Evolutionary conservation across 805 yeast genomes (phyloP).

Genomic region (Pichia manshurica): DNA sequence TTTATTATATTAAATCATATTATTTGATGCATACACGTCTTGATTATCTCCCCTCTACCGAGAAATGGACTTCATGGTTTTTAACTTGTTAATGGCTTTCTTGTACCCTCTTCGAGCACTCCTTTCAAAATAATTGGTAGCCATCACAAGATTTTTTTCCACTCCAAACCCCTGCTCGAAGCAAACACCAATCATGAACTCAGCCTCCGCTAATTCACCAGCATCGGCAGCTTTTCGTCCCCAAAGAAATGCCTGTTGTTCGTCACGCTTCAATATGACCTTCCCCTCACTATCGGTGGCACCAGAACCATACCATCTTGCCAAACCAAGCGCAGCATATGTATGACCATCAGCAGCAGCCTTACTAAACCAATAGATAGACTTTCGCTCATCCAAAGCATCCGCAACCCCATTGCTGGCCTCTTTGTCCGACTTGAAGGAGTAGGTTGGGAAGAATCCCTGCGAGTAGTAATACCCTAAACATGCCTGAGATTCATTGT

Average conservation of each 20-base stretch:
- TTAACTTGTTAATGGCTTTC: slow-evolving; percentile 42
- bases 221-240: slow-evolving; percentile 57
- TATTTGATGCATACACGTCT: too few species aligned
- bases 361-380: slow-evolving; percentile 69
- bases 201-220: slow-evolving; percentile 52
- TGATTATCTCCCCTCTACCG: not conserved
- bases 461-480: slow-evolving; percentile 70
- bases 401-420: slow-evolving; percentile 26
- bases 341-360: slow-evolving; percentile 63
- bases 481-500: slow-evolving; percentile 63
- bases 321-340: slow-evolving; percentile 63
- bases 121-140: slow-evolving; percentile 45
- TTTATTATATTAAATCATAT: not conserved
- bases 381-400: slow-evolving; percentile 45
- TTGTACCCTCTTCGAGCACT: slow-evolving; percentile 62
- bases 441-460: slow-evolving; percentile 40
- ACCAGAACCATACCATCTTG: slow-evolving; percentile 78
- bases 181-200: slow-evolving; percentile 64
- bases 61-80: slow-evolving; percentile 13
- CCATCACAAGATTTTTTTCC: slow-evolving; percentile 35
- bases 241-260: slow-evolving; percentile 62
- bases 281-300: slow-evolving; percentile 35
- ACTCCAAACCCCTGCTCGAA: slow-evolving; percentile 63
- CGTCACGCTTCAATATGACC: slow-evolving; percentile 44
- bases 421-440: slow-evolving; percentile 30